phyloP scores from a whole-genome alignment of 1,284 basidiomycete genomes.

The Cryptococcus jaspeensis region DNA sequence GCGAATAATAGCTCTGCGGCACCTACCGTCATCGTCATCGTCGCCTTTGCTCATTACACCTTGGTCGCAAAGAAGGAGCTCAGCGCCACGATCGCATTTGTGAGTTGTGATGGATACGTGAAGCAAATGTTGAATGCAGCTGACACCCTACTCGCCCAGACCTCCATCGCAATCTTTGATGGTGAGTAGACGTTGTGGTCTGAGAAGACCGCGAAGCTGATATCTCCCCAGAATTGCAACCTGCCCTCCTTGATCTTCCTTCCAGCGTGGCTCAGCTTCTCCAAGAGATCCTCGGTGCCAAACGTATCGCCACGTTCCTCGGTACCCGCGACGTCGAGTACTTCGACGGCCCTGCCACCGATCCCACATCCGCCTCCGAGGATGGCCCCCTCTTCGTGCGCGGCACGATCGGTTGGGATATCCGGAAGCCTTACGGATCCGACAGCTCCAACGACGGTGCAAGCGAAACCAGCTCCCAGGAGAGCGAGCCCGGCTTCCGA shows the following conservation, averaged over 20 bases:
- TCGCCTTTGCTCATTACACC: conserved; percentile 61
- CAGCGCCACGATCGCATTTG: conserved; percentile 77
- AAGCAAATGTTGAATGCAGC: background rate
- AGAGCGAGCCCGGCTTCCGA: conserved; percentile 59
- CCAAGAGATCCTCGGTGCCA: conserved; percentile 29
- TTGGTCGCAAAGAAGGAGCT: conserved; percentile 58
- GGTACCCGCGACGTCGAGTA: conserved; percentile 29
- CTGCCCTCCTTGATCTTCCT: conserved; percentile 22
- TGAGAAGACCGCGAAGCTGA: background rate
- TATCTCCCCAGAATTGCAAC: conserved; percentile 24
- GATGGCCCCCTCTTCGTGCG: conserved; percentile 19
- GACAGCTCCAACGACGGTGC: background rate
- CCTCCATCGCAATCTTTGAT: conserved; percentile 68
- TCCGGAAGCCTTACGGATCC: conserved; percentile 1
- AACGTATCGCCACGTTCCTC: conserved; percentile 30
- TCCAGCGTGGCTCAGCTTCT: conserved; percentile 20
- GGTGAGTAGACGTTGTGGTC: conserved; percentile 12
- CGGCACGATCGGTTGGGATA: conserved; percentile 36
- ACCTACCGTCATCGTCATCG: conserved; percentile 42
- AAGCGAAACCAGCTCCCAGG: background rate
- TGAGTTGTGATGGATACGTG: conserved; percentile 19
- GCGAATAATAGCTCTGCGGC: conserved; percentile 36
- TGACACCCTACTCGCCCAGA: conserved; percentile 39
- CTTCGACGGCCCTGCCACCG: conserved; percentile 47
- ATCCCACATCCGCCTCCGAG: conserved; percentile 17